Evolutionary conservation across 192 early-diverging fungal genomes (phyloP).

Genomic region (Umbelopsis ramanniana): DNA sequence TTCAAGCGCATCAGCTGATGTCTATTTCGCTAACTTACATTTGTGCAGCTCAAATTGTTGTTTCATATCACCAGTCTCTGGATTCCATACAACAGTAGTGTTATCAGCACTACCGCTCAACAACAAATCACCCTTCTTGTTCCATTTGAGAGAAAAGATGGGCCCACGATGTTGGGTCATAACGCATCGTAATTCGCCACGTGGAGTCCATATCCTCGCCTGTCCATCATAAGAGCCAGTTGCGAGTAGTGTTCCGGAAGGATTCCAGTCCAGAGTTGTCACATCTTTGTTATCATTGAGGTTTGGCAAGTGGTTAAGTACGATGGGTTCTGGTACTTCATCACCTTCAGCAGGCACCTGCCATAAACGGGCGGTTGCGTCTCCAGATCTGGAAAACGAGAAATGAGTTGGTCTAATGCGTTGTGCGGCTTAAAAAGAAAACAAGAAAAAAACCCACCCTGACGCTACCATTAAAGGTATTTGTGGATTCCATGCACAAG

Average conservation of each 20-base stretch:
- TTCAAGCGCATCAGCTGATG: not conserved
- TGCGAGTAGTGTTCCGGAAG: slow-evolving; percentile 77
- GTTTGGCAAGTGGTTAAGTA: slow-evolving; percentile 59
- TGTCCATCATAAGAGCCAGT: slow-evolving; percentile 87
- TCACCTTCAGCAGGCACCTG: slow-evolving; percentile 60
- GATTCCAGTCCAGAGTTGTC: slow-evolving; percentile 86
- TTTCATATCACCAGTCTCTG: slow-evolving; percentile 67
- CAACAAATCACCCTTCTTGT: slow-evolving; percentile 74
- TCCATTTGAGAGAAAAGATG: slow-evolving; percentile 88
- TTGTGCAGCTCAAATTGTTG: slow-evolving; percentile 75
- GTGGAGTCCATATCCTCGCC: slow-evolving; percentile 81
- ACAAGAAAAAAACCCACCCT: slow-evolving; percentile 55
- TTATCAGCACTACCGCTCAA: slow-evolving; percentile 80
- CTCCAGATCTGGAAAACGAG: slow-evolving; percentile 58
- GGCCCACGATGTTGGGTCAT: slow-evolving; percentile 78
- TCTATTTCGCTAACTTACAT: slow-evolving; percentile 38
- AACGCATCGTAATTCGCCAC: slow-evolving; percentile 61
- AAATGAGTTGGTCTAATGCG: not conserved
- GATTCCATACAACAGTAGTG: slow-evolving; percentile 87
- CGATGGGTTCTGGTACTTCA: slow-evolving; percentile 53
- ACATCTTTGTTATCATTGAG: slow-evolving; percentile 69
- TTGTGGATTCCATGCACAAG: slow-evolving; percentile 81
- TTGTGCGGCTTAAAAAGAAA: not conserved
- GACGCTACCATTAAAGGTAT: slow-evolving; percentile 72
- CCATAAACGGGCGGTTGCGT: slow-evolving; percentile 90